These are phyloP conservation scores for Xylaria palmicola DNA, from an alignment of 495 filamentous ascomycete genomes.

Conservation along the genomic window DNA sequence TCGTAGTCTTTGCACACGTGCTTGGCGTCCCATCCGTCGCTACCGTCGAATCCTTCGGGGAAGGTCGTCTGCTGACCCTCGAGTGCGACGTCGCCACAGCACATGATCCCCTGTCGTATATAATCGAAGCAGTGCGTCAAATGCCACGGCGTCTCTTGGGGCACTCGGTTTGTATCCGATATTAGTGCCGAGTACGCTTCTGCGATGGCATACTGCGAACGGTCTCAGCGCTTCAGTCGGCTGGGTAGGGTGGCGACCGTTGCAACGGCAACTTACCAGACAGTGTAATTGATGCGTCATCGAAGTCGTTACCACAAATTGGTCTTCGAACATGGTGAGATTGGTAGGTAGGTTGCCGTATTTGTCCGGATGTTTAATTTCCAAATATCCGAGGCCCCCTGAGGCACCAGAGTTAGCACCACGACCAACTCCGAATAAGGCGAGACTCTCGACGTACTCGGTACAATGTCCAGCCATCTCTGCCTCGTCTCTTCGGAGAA, in stretches of 20 bases:
- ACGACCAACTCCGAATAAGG: neutral
- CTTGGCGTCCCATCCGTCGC: conserved; percentile 49
- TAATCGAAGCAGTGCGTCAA: conserved; percentile 51
- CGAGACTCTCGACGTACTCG: conserved; percentile 37
- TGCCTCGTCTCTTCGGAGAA: conserved; percentile 36
- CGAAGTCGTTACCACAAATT: conserved; percentile 47
- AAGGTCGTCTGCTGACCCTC: conserved; percentile 47
- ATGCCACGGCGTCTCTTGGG: conserved; percentile 42
- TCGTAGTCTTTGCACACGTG: conserved; percentile 47
- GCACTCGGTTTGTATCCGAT: conserved; percentile 30
- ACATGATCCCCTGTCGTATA: conserved; percentile 49
- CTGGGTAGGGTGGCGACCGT: no score
- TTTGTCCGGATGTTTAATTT: conserved; percentile 20
- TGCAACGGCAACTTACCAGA: conserved; percentile 25
- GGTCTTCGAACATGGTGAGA: conserved; percentile 29
- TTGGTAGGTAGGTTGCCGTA: conserved; percentile 42
- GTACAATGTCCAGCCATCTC: conserved; percentile 44
- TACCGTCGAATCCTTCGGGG: conserved; percentile 37
- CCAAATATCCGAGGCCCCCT: neutral
- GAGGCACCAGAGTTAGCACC: neutral
- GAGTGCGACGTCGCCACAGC: conserved; percentile 42
- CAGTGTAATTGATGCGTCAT: conserved; percentile 53
- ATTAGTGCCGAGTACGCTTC: conserved; percentile 36
- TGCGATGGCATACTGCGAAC: conserved; percentile 36
- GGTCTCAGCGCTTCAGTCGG: neutral